Evolutionary conservation across 495 filamentous ascomycete species (phyloP).

Genomic region (Aspergillus wentii): DNA sequence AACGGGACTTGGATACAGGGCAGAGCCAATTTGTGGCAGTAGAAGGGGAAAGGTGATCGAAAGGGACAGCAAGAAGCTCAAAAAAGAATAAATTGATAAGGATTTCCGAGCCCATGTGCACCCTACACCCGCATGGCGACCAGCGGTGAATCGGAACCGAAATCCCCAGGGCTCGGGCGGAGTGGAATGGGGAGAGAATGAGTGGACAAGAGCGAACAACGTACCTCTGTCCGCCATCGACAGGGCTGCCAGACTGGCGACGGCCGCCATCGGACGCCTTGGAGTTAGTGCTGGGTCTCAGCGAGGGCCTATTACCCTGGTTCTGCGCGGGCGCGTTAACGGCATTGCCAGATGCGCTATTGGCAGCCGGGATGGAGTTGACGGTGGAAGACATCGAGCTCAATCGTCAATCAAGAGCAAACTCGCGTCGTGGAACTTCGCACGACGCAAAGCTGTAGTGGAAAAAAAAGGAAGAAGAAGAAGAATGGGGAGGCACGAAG

Average conservation of each 20-base stretch:
- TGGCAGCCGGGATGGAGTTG: constrained; percentile 39
- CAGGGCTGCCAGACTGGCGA: constrained; percentile 53
- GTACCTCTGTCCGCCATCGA: constrained; percentile 52
- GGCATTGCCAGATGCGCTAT: constrained; percentile 45
- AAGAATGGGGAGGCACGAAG: background rate
- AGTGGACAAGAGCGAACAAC: constrained; percentile 15
- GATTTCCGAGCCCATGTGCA: too few species aligned
- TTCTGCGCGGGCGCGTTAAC: constrained; percentile 29
- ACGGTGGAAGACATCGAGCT: constrained; percentile 49
- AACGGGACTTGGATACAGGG: background rate
- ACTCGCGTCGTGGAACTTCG: constrained; percentile 38
- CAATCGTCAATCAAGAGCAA: constrained; percentile 23
- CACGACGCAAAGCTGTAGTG: constrained; percentile 30
- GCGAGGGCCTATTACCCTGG: constrained; percentile 35
- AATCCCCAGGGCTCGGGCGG: constrained; percentile 3
- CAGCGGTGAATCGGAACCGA: constrained; percentile 9
- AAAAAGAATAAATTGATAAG: constrained; percentile 1
- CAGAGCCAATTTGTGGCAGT: constrained; percentile 20
- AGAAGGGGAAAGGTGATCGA: background rate
- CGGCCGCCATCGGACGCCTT: constrained; percentile 49
- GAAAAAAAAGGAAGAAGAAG: background rate
- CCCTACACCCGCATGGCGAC: constrained; percentile 6
- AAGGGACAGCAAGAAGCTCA: background rate
- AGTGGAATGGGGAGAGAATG: constrained; percentile 9
- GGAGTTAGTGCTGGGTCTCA: constrained; percentile 46